phyloP scores from a whole-genome alignment of 139 green algal genomes.

The Klebsormidium nitens region DNA sequence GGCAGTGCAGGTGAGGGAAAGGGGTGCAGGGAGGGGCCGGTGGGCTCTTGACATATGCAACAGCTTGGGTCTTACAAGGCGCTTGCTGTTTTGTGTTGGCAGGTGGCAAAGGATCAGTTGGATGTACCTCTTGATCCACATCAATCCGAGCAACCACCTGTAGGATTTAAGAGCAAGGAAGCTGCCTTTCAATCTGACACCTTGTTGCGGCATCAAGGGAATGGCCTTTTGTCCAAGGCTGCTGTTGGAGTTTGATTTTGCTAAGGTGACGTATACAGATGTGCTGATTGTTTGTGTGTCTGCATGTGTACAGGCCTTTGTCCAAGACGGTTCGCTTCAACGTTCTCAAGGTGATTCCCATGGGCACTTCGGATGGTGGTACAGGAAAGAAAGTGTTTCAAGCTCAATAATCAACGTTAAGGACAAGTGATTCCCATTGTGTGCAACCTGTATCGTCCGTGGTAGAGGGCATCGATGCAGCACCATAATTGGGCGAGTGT shows the following conservation, averaged over 20 bases:
- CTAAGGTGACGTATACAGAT: neutral
- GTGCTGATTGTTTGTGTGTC: neutral
- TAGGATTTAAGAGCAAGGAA: conserved; percentile 2
- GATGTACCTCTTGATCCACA: neutral
- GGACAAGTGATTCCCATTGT: too few species aligned
- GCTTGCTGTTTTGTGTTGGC: too few species aligned
- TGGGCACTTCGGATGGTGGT: conserved; percentile 48
- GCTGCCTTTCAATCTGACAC: too few species aligned
- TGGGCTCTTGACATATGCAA: neutral
- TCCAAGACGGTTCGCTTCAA: conserved; percentile 99
- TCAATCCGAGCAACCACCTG: neutral
- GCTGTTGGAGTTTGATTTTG: conserved; percentile 1
- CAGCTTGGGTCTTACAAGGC: too few species aligned
- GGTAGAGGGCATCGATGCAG: too few species aligned
- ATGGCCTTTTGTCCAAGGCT: too few species aligned
- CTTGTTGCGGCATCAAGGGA: too few species aligned
- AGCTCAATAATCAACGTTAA: conserved; percentile 1
- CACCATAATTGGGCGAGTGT: too few species aligned
- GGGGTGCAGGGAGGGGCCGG: neutral
- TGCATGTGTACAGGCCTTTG: conserved; percentile 71
- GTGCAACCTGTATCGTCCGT: too few species aligned
- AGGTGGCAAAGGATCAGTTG: neutral
- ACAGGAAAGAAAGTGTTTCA: conserved; percentile 36
- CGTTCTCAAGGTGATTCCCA: conserved; percentile 86
- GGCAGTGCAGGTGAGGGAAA: conserved; percentile 86